These are phyloP conservation scores for Asterella californica DNA, from an alignment of 225 moss, liverwort and hornwort genomes.

Conservation along the genomic window DNA sequence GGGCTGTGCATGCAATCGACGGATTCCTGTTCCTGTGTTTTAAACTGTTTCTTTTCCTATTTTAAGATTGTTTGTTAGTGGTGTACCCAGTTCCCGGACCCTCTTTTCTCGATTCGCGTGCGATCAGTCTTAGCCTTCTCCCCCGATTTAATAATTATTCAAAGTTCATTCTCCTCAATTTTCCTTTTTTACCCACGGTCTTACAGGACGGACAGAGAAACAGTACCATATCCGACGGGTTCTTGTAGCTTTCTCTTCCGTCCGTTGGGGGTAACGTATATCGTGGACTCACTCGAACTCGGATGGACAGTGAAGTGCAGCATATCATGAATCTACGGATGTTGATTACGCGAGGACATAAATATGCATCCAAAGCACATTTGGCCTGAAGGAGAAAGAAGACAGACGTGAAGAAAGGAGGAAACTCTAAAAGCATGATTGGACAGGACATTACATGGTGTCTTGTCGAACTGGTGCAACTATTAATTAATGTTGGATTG, in stretches of 20 bases:
- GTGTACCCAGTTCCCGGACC: not conserved
- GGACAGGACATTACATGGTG: no score
- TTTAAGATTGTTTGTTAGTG: not conserved
- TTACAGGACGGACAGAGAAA: no score
- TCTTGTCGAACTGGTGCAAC: no score
- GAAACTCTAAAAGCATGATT: no score
- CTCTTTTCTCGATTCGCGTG: not conserved
- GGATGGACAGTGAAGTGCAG: no score
- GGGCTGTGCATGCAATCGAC: slow-evolving; percentile 1
- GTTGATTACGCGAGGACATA: not conserved
- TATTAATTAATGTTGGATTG: no score
- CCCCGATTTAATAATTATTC: not conserved
- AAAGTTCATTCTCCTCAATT: not conserved
- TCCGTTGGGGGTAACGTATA: not conserved
- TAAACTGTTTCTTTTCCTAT: not conserved
- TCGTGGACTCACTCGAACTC: no score
- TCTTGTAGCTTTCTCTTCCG: not conserved
- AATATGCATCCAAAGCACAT: no score
- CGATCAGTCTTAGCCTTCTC: not conserved
- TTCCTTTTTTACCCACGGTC: not conserved
- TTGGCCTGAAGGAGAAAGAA: no score
- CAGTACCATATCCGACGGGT: no score
- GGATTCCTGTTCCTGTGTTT: not conserved
- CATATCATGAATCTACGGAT: not conserved
- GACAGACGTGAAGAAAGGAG: no score